Evolutionary conservation across 164 flowering plant genomes (phyloP).

Genomic region (Magnolia officinalis): DNA sequence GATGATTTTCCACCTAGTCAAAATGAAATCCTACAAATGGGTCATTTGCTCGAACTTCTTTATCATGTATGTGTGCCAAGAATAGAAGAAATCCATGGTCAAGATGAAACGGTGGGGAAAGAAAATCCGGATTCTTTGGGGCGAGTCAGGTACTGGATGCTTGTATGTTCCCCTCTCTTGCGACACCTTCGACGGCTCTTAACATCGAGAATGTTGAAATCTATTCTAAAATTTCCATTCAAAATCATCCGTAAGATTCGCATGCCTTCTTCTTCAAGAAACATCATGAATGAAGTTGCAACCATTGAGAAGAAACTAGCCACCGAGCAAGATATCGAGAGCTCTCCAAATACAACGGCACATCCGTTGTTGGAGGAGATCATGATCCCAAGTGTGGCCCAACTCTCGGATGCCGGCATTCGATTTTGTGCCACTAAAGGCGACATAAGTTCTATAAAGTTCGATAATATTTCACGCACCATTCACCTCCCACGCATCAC

Average conservation of each 20-base stretch:
- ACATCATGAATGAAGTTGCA: background rate
- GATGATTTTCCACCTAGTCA: background rate
- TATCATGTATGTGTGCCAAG: slow-evolving; percentile 12
- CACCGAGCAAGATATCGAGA: background rate
- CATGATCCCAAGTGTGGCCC: slow-evolving; percentile 11
- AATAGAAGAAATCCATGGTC: background rate
- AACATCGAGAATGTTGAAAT: background rate
- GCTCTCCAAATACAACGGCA: background rate
- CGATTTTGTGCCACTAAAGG: slow-evolving; percentile 6
- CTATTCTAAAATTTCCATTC: background rate
- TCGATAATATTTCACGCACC: slow-evolving; percentile 12
- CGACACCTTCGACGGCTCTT: background rate
- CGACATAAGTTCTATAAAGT: slow-evolving; percentile 13
- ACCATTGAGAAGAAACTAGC: background rate
- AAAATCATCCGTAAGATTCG: background rate
- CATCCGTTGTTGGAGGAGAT: slow-evolving; percentile 20
- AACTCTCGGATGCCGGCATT: slow-evolving; percentile 13
- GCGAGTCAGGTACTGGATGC: background rate
- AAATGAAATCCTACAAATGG: background rate
- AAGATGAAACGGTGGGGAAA: background rate
- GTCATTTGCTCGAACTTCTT: slow-evolving; percentile 19
- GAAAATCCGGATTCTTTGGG: background rate
- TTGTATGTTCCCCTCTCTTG: background rate
- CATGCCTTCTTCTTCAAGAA: background rate
- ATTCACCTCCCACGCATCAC: slow-evolving; percentile 16